Base-by-base conservation (phyloP, 345 rosid species). In the Heritiera littoralis region DNA sequence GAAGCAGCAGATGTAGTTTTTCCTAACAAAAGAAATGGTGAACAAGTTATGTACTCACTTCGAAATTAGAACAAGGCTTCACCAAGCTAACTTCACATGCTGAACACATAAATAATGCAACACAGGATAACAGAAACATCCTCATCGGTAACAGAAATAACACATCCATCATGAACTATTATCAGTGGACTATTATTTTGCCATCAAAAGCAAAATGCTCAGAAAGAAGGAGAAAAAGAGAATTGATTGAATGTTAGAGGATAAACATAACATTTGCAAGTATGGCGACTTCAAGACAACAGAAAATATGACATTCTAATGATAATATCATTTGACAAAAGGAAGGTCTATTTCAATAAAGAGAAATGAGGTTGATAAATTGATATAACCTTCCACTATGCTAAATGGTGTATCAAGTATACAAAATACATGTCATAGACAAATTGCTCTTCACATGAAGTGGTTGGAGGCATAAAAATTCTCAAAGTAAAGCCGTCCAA, bases 391-490 rank as follows among this genome's bases (percentile, higher is more conserved):
- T 75, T 77, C 49, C 45, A 82, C 85, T 85, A 66, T 75, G 78
- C 46, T 83, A 77, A 84, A 73, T 38, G 72, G 64, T 59, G 84
- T 82, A 82, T 87, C 66, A 70, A 81, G 85, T 86, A 75, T 84
- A 86, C 86, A 88, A 81, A 88, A 76, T 78, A 77, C 81, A 74
- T 30, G 68, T 66, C 40, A 66, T 71, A 65, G 72, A 59, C 68
- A 56, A 82, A 56, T 65, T 76, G 43, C 81, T 70, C 78, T 75
- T 71, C 80, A 56, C 54, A 23, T 1, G 60, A 80, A 78, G 48
- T 77, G 68, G 60, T 51, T 10, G 68, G 45, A 72, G 72, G 69
- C 13, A 63, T 67, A 71, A 13, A 10, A 51, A 66, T 28, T 67
- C 52, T 63, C 23, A 75, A 41, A 7, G 35, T 49, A 4, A 67